These are phyloP conservation scores for Zymoseptoria brevis DNA, from an alignment of 2,329 filamentous ascomycete genomes.

Conservation along the genomic window DNA sequence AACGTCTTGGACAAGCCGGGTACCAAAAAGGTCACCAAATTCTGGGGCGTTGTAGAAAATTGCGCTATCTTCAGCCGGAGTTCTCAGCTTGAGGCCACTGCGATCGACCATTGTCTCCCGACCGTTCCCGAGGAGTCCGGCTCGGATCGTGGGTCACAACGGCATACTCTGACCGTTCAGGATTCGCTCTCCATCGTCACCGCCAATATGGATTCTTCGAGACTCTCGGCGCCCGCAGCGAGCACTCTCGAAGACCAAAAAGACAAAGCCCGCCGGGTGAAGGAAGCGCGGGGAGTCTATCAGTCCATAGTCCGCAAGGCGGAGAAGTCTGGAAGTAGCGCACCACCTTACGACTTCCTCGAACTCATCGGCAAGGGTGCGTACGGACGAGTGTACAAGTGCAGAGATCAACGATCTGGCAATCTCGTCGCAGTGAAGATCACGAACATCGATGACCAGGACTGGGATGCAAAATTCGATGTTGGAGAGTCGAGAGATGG, in stretches of 20 bases:
- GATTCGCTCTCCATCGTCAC: not conserved
- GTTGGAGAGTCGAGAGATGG: slow-evolving; percentile 51
- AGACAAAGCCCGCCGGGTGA: slow-evolving; percentile 30
- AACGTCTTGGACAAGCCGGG: slow-evolving; percentile 9
- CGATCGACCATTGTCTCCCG: slow-evolving; percentile 2
- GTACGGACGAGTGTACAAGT: slow-evolving; percentile 68
- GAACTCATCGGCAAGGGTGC: slow-evolving; percentile 69
- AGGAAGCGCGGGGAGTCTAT: slow-evolving; percentile 66
- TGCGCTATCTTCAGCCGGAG: not conserved
- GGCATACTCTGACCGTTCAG: not conserved
- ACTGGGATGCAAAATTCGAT: slow-evolving; percentile 42
- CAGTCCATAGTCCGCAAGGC: slow-evolving; percentile 55
- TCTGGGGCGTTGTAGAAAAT: slow-evolving; percentile 7
- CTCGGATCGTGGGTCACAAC: not conserved
- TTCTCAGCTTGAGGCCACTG: not conserved
- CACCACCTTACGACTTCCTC: slow-evolving; percentile 59
- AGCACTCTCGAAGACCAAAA: slow-evolving; percentile 13
- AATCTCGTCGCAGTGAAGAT: slow-evolving; percentile 69
- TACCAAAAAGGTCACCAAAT: slow-evolving; percentile 11
- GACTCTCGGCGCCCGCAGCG: slow-evolving; percentile 18
- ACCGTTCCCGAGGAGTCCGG: slow-evolving; percentile 1
- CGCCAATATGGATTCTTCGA: slow-evolving; percentile 23
- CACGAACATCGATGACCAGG: slow-evolving; percentile 72
- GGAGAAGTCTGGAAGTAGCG: slow-evolving; percentile 50
- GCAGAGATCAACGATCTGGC: slow-evolving; percentile 34